Conservation (phyloP, 2,329 filamentous ascomycete species). For the Penicillium sp. region DNA sequence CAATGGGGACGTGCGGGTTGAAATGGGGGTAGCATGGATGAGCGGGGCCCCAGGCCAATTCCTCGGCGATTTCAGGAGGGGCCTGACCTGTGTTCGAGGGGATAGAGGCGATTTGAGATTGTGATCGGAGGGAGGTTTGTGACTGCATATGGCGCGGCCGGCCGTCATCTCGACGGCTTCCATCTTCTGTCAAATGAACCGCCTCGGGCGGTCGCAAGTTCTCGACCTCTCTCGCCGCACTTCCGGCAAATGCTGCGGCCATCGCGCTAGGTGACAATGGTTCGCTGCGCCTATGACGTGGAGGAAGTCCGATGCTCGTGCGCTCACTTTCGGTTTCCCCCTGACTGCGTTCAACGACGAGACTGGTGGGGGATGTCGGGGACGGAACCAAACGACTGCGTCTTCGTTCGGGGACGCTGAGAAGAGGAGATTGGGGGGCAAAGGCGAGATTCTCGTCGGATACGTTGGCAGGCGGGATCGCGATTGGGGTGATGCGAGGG, state of each 20-base stretch:
- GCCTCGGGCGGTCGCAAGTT: conserved; percentile 29
- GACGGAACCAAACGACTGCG: conserved; percentile 49
- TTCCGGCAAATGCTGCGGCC: conserved; percentile 24
- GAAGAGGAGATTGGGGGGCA: conserved; percentile 46
- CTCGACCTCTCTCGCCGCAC: conserved; percentile 25
- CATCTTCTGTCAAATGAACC: conserved; percentile 27
- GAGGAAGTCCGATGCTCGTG: conserved; percentile 51
- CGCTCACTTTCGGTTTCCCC: conserved; percentile 46
- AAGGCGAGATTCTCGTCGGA: conserved; percentile 34
- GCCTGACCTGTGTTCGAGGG: conserved; percentile 34
- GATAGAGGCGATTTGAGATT: conserved; percentile 38
- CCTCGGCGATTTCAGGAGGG: conserved; percentile 54
- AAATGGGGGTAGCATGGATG: conserved; percentile 93
- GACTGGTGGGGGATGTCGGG: conserved; percentile 43
- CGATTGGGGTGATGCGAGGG: conserved; percentile 49
- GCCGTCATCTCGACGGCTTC: conserved; percentile 22
- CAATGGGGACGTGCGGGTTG: conserved; percentile 80
- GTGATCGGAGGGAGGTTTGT: conserved; percentile 38
- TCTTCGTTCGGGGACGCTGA: conserved; percentile 54
- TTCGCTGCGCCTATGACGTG: conserved; percentile 35
- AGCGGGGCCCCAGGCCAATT: conserved; percentile 82
- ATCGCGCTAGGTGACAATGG: conserved; percentile 22
- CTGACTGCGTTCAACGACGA: conserved; percentile 47
- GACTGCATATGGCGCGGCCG: conserved; percentile 39
- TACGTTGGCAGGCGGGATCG: conserved; percentile 32